phyloP scores from a whole-genome alignment of 1,284 basidiomycete genomes.

The Entoloma clypeatum region DNA sequence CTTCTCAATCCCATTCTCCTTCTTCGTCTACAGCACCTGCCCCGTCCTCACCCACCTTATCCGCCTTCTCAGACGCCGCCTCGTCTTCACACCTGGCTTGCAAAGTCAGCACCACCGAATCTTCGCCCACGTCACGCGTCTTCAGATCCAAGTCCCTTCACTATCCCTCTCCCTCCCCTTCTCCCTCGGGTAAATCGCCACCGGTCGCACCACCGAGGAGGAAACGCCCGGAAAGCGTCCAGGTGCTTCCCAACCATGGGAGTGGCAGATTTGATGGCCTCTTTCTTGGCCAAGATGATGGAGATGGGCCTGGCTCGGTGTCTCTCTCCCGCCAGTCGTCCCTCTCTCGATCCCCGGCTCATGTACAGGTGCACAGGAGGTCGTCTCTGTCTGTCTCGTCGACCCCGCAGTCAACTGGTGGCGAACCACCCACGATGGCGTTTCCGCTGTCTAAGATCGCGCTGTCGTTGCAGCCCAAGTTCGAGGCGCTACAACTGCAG shows the following conservation, averaged over 20 bases:
- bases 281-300: background rate
- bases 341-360: slow-evolving; percentile 11
- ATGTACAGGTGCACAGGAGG: slow-evolving; percentile 17
- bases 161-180: slow-evolving; percentile 39
- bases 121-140: slow-evolving; percentile 34
- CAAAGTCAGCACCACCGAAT: slow-evolving; percentile 7
- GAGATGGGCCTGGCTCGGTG: background rate
- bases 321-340: slow-evolving; percentile 19
- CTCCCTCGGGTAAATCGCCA: no score
- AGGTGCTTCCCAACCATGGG: slow-evolving; percentile 31
- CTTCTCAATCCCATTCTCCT: slow-evolving; percentile 13
- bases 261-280: background rate
- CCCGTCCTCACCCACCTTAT: slow-evolving; percentile 9
- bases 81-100: slow-evolving; percentile 3
- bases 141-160: slow-evolving; percentile 57
- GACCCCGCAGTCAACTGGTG: background rate
- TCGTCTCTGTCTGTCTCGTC: slow-evolving; percentile 22
- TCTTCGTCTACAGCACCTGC: slow-evolving; percentile 14
- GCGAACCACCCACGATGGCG: background rate
- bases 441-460: slow-evolving; percentile 35
- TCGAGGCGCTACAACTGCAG: slow-evolving; percentile 40
- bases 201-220: slow-evolving; percentile 47
- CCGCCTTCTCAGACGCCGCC: background rate
- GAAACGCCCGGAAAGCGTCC: slow-evolving; percentile 61
- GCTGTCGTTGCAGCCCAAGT: slow-evolving; percentile 44